Evolutionary conservation across 768 basidiomycete species (phyloP), one percentile per base, ranked within the genome.

Genomic region (Crassisporium funariophilum): DNA sequence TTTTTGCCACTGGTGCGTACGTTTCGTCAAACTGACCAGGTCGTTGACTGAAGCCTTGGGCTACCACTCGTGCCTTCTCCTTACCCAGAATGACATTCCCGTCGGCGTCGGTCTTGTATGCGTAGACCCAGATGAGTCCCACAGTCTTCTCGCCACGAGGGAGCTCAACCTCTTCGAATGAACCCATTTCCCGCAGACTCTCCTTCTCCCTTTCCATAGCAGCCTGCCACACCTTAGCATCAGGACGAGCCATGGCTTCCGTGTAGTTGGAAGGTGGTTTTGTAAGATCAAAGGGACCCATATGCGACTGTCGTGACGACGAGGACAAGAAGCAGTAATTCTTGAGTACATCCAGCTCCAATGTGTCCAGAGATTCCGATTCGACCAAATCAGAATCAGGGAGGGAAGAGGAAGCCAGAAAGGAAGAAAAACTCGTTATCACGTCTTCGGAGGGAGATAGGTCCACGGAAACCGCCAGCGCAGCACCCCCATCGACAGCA

Each of bases 31-130:
- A n/a, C n/a, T n/a, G n/a, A n/a, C n/a, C n/a, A 3, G 59, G 60
- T 1, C 41, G 19, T 17, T 62, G 61, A 3, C 27, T 49, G 20
- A 49, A 56, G 10, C 55, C 52, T 24, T 53, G 34, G 4, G 47
- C 53, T 10, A 53, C 49, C 4, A 56, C 23, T 0, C 52, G 46
- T 16, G 49, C 57, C 23, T 50, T 61, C 20, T 40, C 29, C 22
- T 29, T 50, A 4, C 49, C 56, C 17, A 12, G 21, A 19, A 46
- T 40, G 4, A 72, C 57, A 1, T 50, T 51, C n/a, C 71, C 75
- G 19, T 66, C 42, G 4, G 55, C 44, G 48, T 75, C 60, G 24
- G 48, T 49, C 56, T 78, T 78, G 45, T 60, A 50, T 11, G 48
- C 57, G 50, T 57, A 68, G 4, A 65, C 64, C 69, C 70, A 70